A percentile compares a stretch with the other conserved stretches of the same genome.
Conservation (phyloP, 257 asterid genomes). For the Marsdenia floribunda region DNA sequence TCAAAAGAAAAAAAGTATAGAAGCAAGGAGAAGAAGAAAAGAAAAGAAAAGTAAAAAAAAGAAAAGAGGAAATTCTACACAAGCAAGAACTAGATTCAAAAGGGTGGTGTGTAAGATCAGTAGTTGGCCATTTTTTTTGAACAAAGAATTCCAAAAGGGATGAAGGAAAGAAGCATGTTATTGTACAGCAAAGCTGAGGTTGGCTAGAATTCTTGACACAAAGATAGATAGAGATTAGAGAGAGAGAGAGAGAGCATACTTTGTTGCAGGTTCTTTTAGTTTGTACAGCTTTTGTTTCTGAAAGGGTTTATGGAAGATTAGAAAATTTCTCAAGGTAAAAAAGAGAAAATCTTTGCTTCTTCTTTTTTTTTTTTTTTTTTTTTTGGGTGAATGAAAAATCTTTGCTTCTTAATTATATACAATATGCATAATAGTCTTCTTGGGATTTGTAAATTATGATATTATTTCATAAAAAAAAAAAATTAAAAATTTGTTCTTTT, state of each 20-base stretch:
- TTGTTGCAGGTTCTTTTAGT: conserved; percentile 22
- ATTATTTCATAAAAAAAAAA: conserved; percentile 16
- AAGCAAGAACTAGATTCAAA: conserved; percentile 2
- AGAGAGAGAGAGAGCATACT: conserved; percentile 12
- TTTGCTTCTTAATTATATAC: conserved; percentile 10
- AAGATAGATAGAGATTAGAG: conserved; percentile 1
- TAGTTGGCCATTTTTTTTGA: conserved; percentile 8
- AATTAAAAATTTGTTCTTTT: neutral
- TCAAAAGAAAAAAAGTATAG: conserved; percentile 27
- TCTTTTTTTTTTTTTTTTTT: too few species aligned
- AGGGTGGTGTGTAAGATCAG: neutral
- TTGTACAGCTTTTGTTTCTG: conserved; percentile 49
- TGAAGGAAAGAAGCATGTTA: conserved; percentile 23
- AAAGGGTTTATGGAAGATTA: conserved; percentile 38
- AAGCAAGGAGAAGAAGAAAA: conserved; percentile 9
- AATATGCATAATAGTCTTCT: conserved; percentile 19
- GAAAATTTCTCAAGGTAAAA: conserved; percentile 38
- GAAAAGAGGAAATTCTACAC: neutral
- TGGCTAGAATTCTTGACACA: conserved; percentile 16
- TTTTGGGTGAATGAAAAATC: too few species aligned
- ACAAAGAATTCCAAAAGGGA: conserved; percentile 20
- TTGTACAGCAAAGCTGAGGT: conserved; percentile 20
- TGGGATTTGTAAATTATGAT: conserved; percentile 35
- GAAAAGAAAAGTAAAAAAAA: neutral
- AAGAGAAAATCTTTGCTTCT: conserved; percentile 7